Evolutionary conservation across 306 rosid genomes (phyloP), one percentile per base, ranked within the genome.

Genomic region (Casuarina cunninghamiana): DNA sequence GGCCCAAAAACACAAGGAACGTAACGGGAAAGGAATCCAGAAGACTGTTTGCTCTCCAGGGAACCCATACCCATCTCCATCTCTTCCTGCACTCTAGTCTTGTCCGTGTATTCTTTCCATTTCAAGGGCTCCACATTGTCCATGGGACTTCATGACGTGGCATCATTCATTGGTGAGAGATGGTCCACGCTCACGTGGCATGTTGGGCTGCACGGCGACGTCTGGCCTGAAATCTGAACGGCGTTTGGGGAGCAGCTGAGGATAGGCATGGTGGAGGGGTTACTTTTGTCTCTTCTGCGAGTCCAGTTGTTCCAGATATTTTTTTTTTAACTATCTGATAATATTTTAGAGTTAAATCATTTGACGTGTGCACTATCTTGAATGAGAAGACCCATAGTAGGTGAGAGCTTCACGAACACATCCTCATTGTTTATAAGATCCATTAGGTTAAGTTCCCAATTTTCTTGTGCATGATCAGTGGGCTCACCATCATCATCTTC

Each of bases 321-420:
- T 19, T 54, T 17, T 6, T 54, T 54, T 16, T 54, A 1, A 19
- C 6, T 3, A 54, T 54, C 61, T 4, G 6, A 55, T 5, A 65
- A 39, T 65, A 60, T 60, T 60, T 26, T 32, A 61, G 5, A 73
- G 32, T 5, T 10, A 65, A 76, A 37, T 32, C 58, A 16, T 43
- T 48, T 55, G 53, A 71, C 62, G 55, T 13, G 57, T 42, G 19
- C 32, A 48, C 8, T 48, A 62, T 72, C 92, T 90, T 93, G 89
- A 75, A 75, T 80, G 72, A 76, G 88, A 92, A 92, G 96, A 82
- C 84, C 90, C 87, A 84, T 80, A 89, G 86, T 89, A 84, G 98
- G 96, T 95, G 83, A 85, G 85, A 94, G 55, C 92, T 94, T 95
- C 88, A 78, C 5, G 81, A 77, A 79, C 87, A 92, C 96, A 80